Conservation (phyloP, 2,329 filamentous ascomycete genomes). For the Lachnellula subtilissima region DNA sequence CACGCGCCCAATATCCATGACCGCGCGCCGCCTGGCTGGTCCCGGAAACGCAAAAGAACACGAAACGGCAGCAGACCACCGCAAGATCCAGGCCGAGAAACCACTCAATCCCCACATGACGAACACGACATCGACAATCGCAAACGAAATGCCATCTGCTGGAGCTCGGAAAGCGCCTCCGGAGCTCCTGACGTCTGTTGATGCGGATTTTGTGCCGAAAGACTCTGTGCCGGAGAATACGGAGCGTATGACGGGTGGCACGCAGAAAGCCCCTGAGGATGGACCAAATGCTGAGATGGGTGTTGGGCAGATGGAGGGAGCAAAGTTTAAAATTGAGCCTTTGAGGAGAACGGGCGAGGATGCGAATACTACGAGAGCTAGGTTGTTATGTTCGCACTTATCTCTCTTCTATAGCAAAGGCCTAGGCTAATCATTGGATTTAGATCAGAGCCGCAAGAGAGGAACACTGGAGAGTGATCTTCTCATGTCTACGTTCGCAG, state of each 20-base stretch:
- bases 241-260: slow-evolving; percentile 60
- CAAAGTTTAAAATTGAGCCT: slow-evolving; percentile 85
- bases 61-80: slow-evolving; percentile 49
- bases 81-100: slow-evolving; percentile 52
- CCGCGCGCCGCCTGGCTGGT: slow-evolving; percentile 20
- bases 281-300: slow-evolving; percentile 56
- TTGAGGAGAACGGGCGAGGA: slow-evolving; percentile 80
- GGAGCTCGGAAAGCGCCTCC: slow-evolving; percentile 54
- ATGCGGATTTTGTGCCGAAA: slow-evolving; percentile 51
- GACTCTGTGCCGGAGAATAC: slow-evolving; percentile 59
- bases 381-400: slow-evolving; percentile 57
- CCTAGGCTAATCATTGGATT: slow-evolving; percentile 5
- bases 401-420: not conserved
- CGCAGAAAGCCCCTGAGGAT: slow-evolving; percentile 45
- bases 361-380: slow-evolving; percentile 77
- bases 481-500: slow-evolving; percentile 91
- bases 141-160: slow-evolving; percentile 56
- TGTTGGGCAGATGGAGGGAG: slow-evolving; percentile 84
- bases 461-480: slow-evolving; percentile 95
- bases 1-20: slow-evolving; percentile 19
- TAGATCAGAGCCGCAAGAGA: slow-evolving; percentile 95
- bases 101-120: slow-evolving; percentile 57
- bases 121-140: slow-evolving; percentile 59
- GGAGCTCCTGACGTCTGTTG: slow-evolving; percentile 53
- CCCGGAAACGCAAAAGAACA: slow-evolving; percentile 35